Base-by-base conservation (phyloP, 202 grass and related monocot genomes). In the Bolboschoenoplectus hybrid region DNA sequence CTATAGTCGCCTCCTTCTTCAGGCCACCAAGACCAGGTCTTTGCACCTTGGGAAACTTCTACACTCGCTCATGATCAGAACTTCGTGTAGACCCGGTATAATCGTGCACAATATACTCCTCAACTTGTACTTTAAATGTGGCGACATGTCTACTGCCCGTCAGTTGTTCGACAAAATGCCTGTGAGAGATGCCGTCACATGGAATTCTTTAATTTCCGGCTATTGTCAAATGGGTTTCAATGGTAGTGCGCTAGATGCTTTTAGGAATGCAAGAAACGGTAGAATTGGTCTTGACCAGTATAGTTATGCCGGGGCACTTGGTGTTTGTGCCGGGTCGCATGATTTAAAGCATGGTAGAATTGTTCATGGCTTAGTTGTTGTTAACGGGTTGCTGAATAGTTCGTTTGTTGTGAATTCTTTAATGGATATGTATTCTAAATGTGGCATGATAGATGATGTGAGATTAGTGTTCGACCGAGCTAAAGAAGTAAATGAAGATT, bases 341-440 rank as follows among this genome's bases (percentile, higher is more conserved):
- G 82, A 97, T 53, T 40, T 58, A 57, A 89, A 53, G 63, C 74
- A 76, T 0, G 91, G 95, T 0, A 88, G 88, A 35, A 75, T 77
- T 4, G 81, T 90, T 19, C 92, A 97, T 2, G 92, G 91, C 32
- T 86, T 94, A 81, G 85, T 88, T 13, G 69, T 89, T 65, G 91
- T 89, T 41, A 89, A 80, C 2, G 95, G 95, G 52, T 89, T 91
- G 6, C 63, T 81, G n/a, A 61, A 41, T 68, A 65, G 79, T 0
- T 43, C 57, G 8, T 93, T 94, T 88, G 19, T 93, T 36, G 74
- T 91, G 60, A 94, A 97, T 87, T 93, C 86, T 14, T 19, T 94
- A n/a, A 90, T 94, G 16, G 88, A 94, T 79, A 91, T 97, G 92
- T 94, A 97, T 4, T 85, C 91, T 10, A 94, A 93, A 36, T 97